phyloP scores from a whole-genome alignment of 495 filamentous ascomycete species.

The Trichoderma asperelloides region DNA sequence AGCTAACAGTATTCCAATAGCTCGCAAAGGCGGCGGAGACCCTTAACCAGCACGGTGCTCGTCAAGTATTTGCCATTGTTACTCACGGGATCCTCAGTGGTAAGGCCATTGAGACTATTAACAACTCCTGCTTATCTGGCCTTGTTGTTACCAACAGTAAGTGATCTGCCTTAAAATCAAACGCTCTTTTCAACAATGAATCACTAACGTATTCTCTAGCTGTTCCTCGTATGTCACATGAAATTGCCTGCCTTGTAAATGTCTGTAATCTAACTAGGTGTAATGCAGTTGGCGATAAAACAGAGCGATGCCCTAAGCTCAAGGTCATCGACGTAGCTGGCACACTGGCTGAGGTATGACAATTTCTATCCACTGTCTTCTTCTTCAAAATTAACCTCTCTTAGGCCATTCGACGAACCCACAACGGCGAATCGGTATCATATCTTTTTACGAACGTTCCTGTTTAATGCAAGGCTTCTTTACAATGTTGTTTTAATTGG shows the following conservation, averaged over 20 bases:
- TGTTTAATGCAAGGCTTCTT: neutral
- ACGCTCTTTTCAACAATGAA: neutral
- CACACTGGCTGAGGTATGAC: constrained; percentile 51
- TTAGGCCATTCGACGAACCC: constrained; percentile 71
- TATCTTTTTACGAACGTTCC: constrained; percentile 13
- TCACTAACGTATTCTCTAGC: neutral
- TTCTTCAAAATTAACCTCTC: neutral
- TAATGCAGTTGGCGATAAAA: constrained; percentile 80
- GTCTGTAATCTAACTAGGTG: constrained; percentile 20
- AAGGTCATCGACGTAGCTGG: constrained; percentile 90
- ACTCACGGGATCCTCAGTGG: constrained; percentile 93
- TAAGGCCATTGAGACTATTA: constrained; percentile 82
- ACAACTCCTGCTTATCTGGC: constrained; percentile 65
- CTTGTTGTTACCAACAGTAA: constrained; percentile 84
- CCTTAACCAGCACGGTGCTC: constrained; percentile 80
- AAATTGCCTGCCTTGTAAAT: neutral
- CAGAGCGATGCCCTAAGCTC: constrained; percentile 59
- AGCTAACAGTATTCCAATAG: constrained; percentile 22
- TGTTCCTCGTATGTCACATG: neutral
- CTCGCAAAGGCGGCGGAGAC: constrained; percentile 88
- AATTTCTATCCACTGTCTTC: neutral
- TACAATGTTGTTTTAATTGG: neutral
- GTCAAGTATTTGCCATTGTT: constrained; percentile 85
- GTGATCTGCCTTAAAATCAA: neutral
- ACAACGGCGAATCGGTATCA: constrained; percentile 51